These are phyloP conservation scores for Solanum infundibuliforme DNA, from an alignment of 257 asterid species.

Conservation along the genomic window DNA sequence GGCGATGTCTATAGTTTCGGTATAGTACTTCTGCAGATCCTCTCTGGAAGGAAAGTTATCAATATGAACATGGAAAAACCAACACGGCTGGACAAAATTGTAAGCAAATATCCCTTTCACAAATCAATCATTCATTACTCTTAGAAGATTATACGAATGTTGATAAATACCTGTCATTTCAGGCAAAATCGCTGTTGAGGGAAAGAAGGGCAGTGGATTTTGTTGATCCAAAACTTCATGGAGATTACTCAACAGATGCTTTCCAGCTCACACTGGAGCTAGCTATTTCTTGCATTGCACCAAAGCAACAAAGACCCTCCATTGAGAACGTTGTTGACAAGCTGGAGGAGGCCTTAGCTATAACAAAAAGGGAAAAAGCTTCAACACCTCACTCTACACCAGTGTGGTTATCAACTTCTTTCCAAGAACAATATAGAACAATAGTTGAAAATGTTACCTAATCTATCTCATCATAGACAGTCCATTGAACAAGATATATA, in stretches of 20 bases:
- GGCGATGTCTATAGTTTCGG: slow-evolving; percentile 74
- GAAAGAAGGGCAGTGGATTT: slow-evolving; percentile 11
- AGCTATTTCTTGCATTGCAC: slow-evolving; percentile 16
- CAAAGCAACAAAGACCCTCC: slow-evolving; percentile 8
- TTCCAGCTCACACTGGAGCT: slow-evolving; percentile 10
- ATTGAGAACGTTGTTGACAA: slow-evolving; percentile 5
- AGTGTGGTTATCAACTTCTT: background rate
- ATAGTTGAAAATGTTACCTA: background rate
- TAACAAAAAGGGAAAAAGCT: slow-evolving; percentile 8
- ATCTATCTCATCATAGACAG: background rate
- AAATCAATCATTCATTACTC: background rate
- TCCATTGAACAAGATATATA: background rate
- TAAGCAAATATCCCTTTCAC: slow-evolving; percentile 5
- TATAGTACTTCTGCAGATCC: slow-evolving; percentile 51
- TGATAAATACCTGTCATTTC: background rate
- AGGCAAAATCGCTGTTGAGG: slow-evolving; percentile 19
- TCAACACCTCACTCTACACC: slow-evolving; percentile 3
- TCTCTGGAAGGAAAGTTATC: slow-evolving; percentile 61
- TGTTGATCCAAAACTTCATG: slow-evolving; percentile 21
- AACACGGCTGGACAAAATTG: slow-evolving; percentile 51
- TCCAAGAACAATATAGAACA: background rate
- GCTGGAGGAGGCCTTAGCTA: slow-evolving; percentile 13
- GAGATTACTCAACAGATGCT: slow-evolving; percentile 17
- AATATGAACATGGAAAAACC: slow-evolving; percentile 48
- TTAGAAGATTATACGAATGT: background rate